phyloP scores from a whole-genome alignment of 805 yeast species.

The Candida germanica region DNA sequence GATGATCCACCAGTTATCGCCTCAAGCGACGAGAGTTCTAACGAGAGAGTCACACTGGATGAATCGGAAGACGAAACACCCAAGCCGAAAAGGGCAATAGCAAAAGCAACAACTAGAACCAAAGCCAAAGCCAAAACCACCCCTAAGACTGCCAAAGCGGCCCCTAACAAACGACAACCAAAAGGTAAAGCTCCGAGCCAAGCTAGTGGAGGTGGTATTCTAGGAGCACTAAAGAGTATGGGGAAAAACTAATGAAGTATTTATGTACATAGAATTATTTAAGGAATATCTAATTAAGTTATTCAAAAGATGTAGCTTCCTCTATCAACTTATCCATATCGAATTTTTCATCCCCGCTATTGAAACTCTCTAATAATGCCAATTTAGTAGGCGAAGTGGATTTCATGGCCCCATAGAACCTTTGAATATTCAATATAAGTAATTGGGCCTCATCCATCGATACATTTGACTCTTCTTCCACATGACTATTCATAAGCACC shows the following conservation, averaged over 20 bases:
- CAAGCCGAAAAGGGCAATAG: not conserved
- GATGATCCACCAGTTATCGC: no score
- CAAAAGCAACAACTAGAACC: not conserved
- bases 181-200: not conserved
- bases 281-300: slow-evolving; percentile 1
- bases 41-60: no score
- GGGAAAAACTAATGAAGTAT: slow-evolving; percentile 4
- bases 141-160: no score
- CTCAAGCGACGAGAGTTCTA: no score
- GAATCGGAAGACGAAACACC: slow-evolving; percentile 3
- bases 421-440: slow-evolving; percentile 69
- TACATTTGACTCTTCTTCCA: slow-evolving; percentile 70
- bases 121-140: not conserved
- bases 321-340: slow-evolving; percentile 62
- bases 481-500: slow-evolving; percentile 82
- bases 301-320: slow-evolving; percentile 72
- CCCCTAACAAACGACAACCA: not conserved
- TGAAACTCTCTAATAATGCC: slow-evolving; percentile 63
- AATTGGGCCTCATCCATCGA: slow-evolving; percentile 73
- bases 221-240: slow-evolving; percentile 15
- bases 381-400: slow-evolving; percentile 46
- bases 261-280: not conserved
- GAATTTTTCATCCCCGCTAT: slow-evolving; percentile 64
- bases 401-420: slow-evolving; percentile 71
- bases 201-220: slow-evolving; percentile 5